These are phyloP conservation scores for Xylaria sp. DNA, from an alignment of 2,329 filamentous ascomycete genomes.

Conservation along the genomic window DNA sequence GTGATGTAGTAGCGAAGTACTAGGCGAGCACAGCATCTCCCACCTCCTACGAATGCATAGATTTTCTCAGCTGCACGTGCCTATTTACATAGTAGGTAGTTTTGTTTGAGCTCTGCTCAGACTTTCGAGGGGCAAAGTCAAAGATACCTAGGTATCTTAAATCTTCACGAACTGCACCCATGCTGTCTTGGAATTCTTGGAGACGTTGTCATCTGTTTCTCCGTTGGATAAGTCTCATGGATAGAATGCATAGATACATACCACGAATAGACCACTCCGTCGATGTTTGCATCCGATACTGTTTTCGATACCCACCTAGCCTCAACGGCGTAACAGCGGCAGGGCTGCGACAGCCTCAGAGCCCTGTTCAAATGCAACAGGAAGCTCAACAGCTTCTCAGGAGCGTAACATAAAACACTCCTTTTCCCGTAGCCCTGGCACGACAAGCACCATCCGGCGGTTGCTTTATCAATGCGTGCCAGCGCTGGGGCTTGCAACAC, in stretches of 20 bases:
- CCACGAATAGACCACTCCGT: neutral
- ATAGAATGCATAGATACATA: neutral
- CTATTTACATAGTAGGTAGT: too few species aligned
- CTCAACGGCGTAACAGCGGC: neutral
- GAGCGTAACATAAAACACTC: constrained; percentile 2
- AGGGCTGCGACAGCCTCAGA: constrained; percentile 10
- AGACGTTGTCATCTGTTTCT: too few species aligned
- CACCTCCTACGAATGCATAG: neutral
- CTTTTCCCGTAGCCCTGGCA: too few species aligned
- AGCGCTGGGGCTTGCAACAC: neutral
- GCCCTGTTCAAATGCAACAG: neutral
- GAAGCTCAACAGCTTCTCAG: neutral
- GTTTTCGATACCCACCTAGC: neutral
- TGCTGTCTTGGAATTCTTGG: too few species aligned
- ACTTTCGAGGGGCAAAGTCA: too few species aligned
- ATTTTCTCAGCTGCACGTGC: too few species aligned
- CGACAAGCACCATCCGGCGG: too few species aligned
- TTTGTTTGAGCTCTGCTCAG: too few species aligned
- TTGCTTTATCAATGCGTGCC: constrained; percentile 6
- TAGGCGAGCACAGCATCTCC: neutral
- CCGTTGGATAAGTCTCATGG: too few species aligned
- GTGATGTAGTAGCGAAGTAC: constrained; percentile 20
- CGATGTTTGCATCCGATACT: too few species aligned
- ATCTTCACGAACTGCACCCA: too few species aligned
- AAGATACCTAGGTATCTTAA: too few species aligned